Base-by-base conservation (phyloP, 2,329 filamentous ascomycete species). In the Penicillium griseofulvum region DNA sequence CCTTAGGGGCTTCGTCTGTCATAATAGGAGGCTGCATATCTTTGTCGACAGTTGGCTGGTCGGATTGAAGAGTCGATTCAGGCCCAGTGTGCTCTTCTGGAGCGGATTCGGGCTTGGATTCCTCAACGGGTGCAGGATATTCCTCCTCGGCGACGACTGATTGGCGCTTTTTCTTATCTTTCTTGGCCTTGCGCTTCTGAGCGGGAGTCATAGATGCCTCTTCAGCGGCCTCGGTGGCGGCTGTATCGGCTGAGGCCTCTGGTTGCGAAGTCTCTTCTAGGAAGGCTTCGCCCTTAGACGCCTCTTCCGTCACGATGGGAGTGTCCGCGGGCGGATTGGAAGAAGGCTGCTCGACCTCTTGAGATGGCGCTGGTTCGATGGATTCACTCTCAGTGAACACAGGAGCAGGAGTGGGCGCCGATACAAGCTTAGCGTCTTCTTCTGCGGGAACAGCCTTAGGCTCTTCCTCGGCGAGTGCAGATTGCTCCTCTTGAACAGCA, bases 151-250 rank as follows among this genome's bases (percentile, higher is more conserved):
- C 4, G 10, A 41, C 38, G 29, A 58, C 36, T n/a, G 60, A 57
- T 47, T 63, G 61, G 8, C 42, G 54, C 57, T 61, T 64, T 58
- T 65, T 65, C 33, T 65, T 62, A 33, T 65, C 64, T 17, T 59
- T 65, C 47, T 62, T 65, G n/a, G 54, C 54, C 34, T 63, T 61
- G 19, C 46, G 43, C 49, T 60, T 63, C 31, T 63, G 59, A 2
- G 60, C 59, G 24, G 60, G 52, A 29, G 60, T 57, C 50, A 61
- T 57, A 29, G 50, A 45, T 12, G 50, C 46, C 31, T 64, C 49
- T 14, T 47, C 24, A 12, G 50, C 42, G 12, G 44, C 24, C 11
- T 52, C 49, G 8, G 9, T 16, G 5, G 14, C 39, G 12, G 17
- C 46, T 10, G n/a, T 19, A 24, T 60, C 55, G 8, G 37, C 24